Conservation (phyloP, 31 red algal genomes). For the Asparagopsis taxiformis region DNA sequence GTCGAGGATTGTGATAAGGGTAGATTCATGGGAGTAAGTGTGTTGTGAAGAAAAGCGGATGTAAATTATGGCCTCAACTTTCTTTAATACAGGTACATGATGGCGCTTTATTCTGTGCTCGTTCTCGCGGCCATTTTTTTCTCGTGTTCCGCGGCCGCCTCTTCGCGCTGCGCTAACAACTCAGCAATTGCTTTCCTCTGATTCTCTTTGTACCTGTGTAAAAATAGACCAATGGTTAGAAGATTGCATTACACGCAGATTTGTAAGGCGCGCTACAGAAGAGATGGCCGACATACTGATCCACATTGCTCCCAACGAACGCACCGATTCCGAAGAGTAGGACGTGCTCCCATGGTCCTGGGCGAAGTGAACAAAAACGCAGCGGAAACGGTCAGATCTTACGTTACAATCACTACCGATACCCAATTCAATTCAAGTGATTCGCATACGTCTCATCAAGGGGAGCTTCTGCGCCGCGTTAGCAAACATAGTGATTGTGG, state of each 20-base stretch:
- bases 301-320: conserved; percentile 33
- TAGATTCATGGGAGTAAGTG: background rate
- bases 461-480: conserved; percentile 56
- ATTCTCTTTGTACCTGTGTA: conserved; percentile 23
- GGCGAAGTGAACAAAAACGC: background rate
- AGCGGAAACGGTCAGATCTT: background rate
- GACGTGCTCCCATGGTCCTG: conserved; percentile 68
- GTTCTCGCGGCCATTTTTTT: conserved; percentile 41
- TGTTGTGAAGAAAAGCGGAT: conserved; percentile 3
- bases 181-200: conserved; percentile 23
- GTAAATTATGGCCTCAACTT: background rate
- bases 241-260: too few species aligned
- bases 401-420: background rate
- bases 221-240: conserved; percentile 3
- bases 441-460: conserved; percentile 55
- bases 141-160: conserved; percentile 18
- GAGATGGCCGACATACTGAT: conserved; percentile 32
- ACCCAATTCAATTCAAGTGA: background rate
- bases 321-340: conserved; percentile 25
- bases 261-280: too few species aligned
- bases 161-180: conserved; percentile 29
- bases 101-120: background rate
- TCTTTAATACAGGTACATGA: background rate
- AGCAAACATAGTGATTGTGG: conserved; percentile 27
- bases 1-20: conserved; percentile 1